Conservation (phyloP, 2,329 filamentous ascomycete species). For the Immersiporthe knoxdaviesiana region DNA sequence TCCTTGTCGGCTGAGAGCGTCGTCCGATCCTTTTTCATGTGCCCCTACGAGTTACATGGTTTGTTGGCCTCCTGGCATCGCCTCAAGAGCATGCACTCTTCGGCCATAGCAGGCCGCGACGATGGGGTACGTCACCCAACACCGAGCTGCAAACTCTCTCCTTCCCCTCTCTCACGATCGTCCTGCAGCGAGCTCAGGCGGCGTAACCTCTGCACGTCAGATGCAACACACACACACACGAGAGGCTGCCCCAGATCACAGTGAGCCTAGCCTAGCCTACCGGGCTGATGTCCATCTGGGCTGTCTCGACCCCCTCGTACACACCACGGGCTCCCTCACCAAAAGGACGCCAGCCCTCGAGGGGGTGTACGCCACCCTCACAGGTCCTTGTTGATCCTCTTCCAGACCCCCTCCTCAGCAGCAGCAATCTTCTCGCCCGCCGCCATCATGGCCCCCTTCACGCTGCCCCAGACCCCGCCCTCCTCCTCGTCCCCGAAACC, state of each 20-base stretch:
- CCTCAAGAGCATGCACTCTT: neutral
- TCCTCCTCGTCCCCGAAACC: slow-evolving; percentile 42
- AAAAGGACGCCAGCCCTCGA: neutral
- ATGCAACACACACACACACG: neutral
- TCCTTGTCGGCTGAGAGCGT: neutral
- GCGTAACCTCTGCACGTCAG: neutral
- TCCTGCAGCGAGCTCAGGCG: neutral
- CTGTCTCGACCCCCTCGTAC: neutral
- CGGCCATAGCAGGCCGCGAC: neutral
- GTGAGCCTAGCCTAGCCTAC: neutral
- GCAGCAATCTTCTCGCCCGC: slow-evolving; percentile 61
- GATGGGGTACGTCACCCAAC: slow-evolving; percentile 1
- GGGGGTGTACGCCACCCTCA: neutral
- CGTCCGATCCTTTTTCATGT: neutral
- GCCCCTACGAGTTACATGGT: slow-evolving; percentile 2
- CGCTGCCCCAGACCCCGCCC: slow-evolving; percentile 56
- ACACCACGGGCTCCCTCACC: neutral
- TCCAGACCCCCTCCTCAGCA: slow-evolving; percentile 66
- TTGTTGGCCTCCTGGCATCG: neutral
- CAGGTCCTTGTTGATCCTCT: slow-evolving; percentile 62
- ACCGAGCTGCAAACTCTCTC: neutral
- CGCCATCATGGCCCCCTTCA: slow-evolving; percentile 60
- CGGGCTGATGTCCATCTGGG: neutral
- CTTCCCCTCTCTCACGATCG: neutral
- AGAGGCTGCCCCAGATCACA: neutral